Conservation (phyloP, 768 basidiomycete species). For the Tremella mesenterica region DNA sequence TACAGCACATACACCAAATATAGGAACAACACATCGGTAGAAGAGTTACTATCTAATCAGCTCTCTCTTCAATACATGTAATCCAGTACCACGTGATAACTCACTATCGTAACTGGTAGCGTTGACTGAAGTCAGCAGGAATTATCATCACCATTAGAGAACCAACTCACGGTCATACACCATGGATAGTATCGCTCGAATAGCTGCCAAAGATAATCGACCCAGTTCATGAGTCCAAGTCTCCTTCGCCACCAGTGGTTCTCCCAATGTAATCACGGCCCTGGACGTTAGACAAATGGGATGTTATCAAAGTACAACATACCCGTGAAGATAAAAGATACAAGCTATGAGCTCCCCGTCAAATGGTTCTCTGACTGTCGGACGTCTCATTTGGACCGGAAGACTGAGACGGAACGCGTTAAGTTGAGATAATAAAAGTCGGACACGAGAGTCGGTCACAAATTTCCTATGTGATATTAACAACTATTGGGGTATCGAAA, state of each 20-base stretch:
- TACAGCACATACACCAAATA: constrained; percentile 3
- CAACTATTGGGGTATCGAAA: not conserved
- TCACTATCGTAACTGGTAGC: constrained; percentile 33
- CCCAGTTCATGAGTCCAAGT: constrained; percentile 31
- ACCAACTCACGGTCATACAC: constrained; percentile 34
- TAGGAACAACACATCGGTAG: constrained; percentile 17
- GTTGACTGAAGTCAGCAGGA: constrained; percentile 24
- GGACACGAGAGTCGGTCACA: constrained; percentile 9
- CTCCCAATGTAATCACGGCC: constrained; percentile 20
- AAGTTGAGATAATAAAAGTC: constrained; percentile 22
- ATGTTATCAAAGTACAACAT: not conserved
- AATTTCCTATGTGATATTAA: constrained; percentile 13
- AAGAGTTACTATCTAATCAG: constrained; percentile 26
- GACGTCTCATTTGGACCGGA: constrained; percentile 24
- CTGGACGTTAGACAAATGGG: constrained; percentile 4
- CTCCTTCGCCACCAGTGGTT: constrained; percentile 26
- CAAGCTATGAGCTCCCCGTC: constrained; percentile 24
- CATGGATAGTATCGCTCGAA: constrained; percentile 29
- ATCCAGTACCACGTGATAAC: constrained; percentile 1
- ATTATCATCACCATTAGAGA: not conserved
- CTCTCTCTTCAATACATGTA: not conserved
- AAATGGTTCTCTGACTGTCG: constrained; percentile 10
- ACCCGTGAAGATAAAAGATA: constrained; percentile 24
- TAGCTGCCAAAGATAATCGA: constrained; percentile 21
- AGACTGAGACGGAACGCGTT: constrained; percentile 28